These are phyloP conservation scores for Alnus rubra DNA, from an alignment of 306 rosid genomes.

Conservation along the genomic window DNA sequence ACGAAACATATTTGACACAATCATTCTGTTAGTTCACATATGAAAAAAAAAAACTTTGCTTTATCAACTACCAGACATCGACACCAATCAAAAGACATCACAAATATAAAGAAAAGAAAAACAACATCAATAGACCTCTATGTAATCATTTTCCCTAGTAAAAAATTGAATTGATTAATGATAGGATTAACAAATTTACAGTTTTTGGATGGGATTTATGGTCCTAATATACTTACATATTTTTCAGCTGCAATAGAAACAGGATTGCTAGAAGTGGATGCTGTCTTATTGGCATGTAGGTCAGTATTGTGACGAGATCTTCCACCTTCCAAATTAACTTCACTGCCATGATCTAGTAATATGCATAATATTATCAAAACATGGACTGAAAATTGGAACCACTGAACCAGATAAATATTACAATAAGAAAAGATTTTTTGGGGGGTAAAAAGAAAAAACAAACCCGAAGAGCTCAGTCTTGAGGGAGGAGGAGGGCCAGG, in stretches of 20 bases:
- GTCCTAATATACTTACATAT: conserved; percentile 35
- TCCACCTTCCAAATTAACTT: conserved; percentile 28
- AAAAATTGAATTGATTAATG: not conserved
- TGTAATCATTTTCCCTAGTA: not conserved
- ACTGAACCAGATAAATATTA: not conserved
- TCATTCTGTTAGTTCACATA: not conserved
- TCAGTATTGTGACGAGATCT: conserved; percentile 29
- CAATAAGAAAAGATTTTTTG: not conserved
- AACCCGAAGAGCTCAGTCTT: conserved; percentile 47
- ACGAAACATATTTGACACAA: not conserved
- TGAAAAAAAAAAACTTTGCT: not conserved
- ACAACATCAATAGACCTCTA: not conserved
- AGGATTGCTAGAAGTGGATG: conserved; percentile 36
- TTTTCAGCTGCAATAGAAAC: conserved; percentile 37
- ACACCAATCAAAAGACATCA: not conserved
- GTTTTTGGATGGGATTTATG: not conserved
- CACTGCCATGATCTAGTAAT: conserved; percentile 43
- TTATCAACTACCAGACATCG: not conserved
- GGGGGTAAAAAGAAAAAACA: conserved; percentile 1
- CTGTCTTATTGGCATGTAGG: conserved; percentile 20
- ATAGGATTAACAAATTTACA: not conserved
- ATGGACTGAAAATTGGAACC: not conserved
- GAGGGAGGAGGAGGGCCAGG: conserved; percentile 22
- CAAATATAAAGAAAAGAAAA: not conserved
- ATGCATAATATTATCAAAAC: conserved; percentile 3